phyloP scores from a whole-genome alignment of 805 yeast genomes.

The Pichia phayaonensis region DNA sequence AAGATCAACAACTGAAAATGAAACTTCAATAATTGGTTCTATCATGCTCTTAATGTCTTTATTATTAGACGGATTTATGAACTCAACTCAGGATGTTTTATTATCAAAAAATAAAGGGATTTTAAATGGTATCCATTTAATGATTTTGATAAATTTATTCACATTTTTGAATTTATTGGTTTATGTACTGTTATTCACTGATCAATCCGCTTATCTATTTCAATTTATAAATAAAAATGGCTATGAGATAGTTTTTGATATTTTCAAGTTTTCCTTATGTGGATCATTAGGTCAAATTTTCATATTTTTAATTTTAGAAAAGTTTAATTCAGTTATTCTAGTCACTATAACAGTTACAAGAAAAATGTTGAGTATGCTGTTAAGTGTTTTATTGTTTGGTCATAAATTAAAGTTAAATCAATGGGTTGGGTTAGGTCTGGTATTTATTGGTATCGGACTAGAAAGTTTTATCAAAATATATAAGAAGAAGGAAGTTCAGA shows the following conservation, averaged over 20 bases:
- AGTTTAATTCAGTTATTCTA: constrained; percentile 75
- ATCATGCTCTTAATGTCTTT: constrained; percentile 51
- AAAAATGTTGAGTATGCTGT: constrained; percentile 90
- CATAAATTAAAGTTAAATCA: constrained; percentile 58
- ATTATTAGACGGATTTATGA: constrained; percentile 84
- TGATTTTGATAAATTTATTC: constrained; percentile 57
- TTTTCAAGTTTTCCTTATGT: constrained; percentile 59
- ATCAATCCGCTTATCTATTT: constrained; percentile 43
- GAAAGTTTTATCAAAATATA: constrained; percentile 54
- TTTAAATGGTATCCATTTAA: constrained; percentile 79
- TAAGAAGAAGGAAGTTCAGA: constrained; percentile 2
- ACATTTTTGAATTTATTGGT: constrained; percentile 39
- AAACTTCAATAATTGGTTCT: constrained; percentile 48
- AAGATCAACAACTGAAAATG: constrained; percentile 44
- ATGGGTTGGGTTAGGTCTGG: constrained; percentile 73
- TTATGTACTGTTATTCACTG: constrained; percentile 40
- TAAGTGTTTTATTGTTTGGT: constrained; percentile 83
- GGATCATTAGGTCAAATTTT: constrained; percentile 96
- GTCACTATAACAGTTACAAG: constrained; percentile 95
- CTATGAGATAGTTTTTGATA: constrained; percentile 50
- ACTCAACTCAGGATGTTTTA: constrained; percentile 86
- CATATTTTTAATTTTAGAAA: constrained; percentile 75
- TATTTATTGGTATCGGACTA: constrained; percentile 76
- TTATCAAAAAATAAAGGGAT: constrained; percentile 36
- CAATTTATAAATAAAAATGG: constrained; percentile 40